phyloP scores from a whole-genome alignment of 2,329 filamentous ascomycete genomes.

The Aureobasidium lini region DNA sequence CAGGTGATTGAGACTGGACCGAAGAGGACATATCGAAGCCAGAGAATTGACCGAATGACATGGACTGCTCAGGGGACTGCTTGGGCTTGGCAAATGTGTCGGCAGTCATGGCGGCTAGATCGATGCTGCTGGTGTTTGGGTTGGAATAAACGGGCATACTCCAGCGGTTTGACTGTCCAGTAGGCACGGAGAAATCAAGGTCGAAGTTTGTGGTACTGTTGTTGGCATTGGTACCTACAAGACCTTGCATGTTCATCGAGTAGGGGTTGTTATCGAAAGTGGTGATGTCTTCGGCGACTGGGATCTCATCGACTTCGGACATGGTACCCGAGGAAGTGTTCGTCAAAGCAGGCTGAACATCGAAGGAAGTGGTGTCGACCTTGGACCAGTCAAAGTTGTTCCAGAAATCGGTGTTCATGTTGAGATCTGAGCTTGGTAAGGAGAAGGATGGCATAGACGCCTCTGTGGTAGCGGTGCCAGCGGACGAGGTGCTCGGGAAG shows the following conservation, averaged over 20 bases:
- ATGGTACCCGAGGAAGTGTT: constrained; percentile 32
- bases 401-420: constrained; percentile 9
- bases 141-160: constrained; percentile 16
- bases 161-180: constrained; percentile 15
- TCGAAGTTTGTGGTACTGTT: constrained; percentile 19
- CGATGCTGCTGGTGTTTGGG: constrained; percentile 9
- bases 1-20: constrained; percentile 4
- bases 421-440: constrained; percentile 10
- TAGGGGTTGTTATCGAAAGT: constrained; percentile 27
- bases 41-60: constrained; percentile 11
- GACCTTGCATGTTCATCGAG: constrained; percentile 25
- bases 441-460: constrained; percentile 10
- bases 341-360: constrained; percentile 30
- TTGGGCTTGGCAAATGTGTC: constrained; percentile 2
- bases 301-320: constrained; percentile 31
- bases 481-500: constrained; percentile 7
- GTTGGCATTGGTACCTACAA: constrained; percentile 26
- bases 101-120: not conserved
- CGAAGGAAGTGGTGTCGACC: constrained; percentile 14
- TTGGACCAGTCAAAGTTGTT: constrained; percentile 15
- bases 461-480: not conserved
- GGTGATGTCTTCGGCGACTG: constrained; percentile 27
- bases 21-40: constrained; percentile 5
- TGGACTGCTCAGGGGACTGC: constrained; percentile 16
- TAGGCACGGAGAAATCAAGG: not conserved